Evolutionary conservation across 306 rosid species (phyloP).

Genomic region (Castanea mollissima): DNA sequence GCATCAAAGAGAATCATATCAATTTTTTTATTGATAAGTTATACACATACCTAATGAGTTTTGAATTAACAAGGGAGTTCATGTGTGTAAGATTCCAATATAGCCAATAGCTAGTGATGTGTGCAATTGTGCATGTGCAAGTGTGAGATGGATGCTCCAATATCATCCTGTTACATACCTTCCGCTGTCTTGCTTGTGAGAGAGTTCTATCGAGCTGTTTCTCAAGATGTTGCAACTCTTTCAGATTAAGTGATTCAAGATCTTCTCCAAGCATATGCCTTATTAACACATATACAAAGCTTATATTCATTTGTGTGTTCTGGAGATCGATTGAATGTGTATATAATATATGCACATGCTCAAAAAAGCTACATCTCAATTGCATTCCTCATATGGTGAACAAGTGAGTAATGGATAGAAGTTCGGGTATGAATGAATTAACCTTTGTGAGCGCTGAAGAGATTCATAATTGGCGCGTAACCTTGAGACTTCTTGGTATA

Average conservation of each 20-base stretch:
- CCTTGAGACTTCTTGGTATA: slow-evolving; percentile 51
- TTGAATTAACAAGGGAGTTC: too few species aligned
- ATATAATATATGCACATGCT: too few species aligned
- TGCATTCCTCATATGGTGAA: too few species aligned
- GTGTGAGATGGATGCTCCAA: background rate
- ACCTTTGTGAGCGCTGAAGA: slow-evolving; percentile 72
- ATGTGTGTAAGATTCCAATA: too few species aligned
- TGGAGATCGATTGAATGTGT: background rate
- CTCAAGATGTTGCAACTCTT: slow-evolving; percentile 62
- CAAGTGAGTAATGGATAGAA: background rate
- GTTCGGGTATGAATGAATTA: background rate
- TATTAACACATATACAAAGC: background rate
- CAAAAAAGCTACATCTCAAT: background rate
- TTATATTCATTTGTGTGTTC: background rate
- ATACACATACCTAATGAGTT: too few species aligned
- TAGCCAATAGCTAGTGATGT: too few species aligned
- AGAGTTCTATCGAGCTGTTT: slow-evolving; percentile 62
- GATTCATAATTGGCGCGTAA: slow-evolving; percentile 54
- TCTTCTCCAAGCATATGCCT: slow-evolving; percentile 84
- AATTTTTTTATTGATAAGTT: too few species aligned
- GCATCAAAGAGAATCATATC: too few species aligned
- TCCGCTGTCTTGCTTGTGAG: slow-evolving; percentile 47
- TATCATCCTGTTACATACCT: slow-evolving; percentile 37
- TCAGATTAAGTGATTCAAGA: slow-evolving; percentile 54
- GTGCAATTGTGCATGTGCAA: background rate